Evolutionary conservation across 345 rosid species (phyloP), one percentile per base, ranked within the genome.

Genomic region (Mangifera indica): DNA sequence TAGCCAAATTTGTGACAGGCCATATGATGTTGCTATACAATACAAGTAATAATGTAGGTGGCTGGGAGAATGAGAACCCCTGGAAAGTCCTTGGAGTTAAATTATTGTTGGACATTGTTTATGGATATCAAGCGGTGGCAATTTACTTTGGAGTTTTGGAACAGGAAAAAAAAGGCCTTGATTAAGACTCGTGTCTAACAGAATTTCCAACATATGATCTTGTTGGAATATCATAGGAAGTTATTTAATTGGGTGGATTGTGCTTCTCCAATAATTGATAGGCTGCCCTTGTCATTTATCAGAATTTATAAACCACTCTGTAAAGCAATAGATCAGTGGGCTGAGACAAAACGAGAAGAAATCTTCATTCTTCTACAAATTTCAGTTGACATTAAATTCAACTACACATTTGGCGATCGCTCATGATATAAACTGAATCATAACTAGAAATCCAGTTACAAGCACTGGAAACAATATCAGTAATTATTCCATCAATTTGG

Each of bases 401-500:
- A 69, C 65, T 17, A 45, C 20, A 26, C 45, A 25, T 42, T 70
- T 25, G 7, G n/a, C 14, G 26, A 49, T 66, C 29, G n/a, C 15
- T 11, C 5, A 32, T 32, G 34, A 40, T 18, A 20, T 14, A 2
- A 15, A 13, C 22, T 60, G 11, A 62, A n/a, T 40, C 1, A 3
- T 7, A 25, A 59, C 18, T 25, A 56, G 54, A 42, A 55, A 68
- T 54, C 34, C 51, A 21, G 34, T 55, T 20, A 20, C 62, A 22
- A 55, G 20, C 4, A 63, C 15, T 14, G n/a, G 21, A 21, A 62
- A 15, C 57, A 21, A 55, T 44, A 22, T 17, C 42, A 45, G 4
- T 10, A 69, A 42, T 42, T 57, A 40, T 55, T 46, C 45, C 48
- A 25, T 74, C 73, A 75, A 56, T 61, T 80, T 56, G 78, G 84